phyloP scores from a whole-genome alignment of 2,329 filamentous ascomycete genomes.

The Venturia effusa region DNA sequence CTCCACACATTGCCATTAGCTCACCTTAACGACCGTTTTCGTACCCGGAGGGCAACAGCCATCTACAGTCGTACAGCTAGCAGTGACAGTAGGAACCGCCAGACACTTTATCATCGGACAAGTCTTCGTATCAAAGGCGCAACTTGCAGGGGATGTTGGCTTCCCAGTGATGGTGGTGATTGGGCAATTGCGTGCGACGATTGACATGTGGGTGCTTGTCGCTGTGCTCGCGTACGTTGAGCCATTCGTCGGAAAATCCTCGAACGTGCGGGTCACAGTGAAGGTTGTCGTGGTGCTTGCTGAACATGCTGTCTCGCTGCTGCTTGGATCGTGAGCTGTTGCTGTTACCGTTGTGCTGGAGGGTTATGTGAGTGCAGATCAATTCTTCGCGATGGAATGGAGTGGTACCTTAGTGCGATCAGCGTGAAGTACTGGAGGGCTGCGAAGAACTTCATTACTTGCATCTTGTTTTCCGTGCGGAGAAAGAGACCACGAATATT shows the following conservation, averaged over 20 bases:
- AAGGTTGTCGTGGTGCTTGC: not conserved
- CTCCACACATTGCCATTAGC: not conserved
- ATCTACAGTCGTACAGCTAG: not conserved
- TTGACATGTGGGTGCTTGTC: not conserved
- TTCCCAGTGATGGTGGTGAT: not conserved
- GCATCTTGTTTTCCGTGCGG: not conserved
- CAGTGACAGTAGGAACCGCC: not conserved
- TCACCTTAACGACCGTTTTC: not conserved
- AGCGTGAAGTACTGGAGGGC: not conserved
- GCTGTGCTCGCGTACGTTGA: not conserved
- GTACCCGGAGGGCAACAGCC: not conserved
- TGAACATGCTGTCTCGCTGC: not conserved
- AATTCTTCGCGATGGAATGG: not conserved
- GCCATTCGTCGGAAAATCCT: not conserved
- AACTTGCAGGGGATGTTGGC: not conserved
- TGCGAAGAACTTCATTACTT: not conserved
- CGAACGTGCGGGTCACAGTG: constrained; percentile 3
- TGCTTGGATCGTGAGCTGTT: not conserved
- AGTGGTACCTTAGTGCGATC: not conserved
- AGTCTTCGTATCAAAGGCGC: constrained; percentile 1
- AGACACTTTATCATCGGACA: not conserved
- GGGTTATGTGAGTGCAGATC: not conserved
- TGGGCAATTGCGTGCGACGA: not conserved
- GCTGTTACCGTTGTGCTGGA: not conserved
- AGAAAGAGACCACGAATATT: not conserved